These are phyloP conservation scores for Backusella parvicylindrica DNA, from an alignment of 192 early-diverging fungal genomes.

Conservation along the genomic window DNA sequence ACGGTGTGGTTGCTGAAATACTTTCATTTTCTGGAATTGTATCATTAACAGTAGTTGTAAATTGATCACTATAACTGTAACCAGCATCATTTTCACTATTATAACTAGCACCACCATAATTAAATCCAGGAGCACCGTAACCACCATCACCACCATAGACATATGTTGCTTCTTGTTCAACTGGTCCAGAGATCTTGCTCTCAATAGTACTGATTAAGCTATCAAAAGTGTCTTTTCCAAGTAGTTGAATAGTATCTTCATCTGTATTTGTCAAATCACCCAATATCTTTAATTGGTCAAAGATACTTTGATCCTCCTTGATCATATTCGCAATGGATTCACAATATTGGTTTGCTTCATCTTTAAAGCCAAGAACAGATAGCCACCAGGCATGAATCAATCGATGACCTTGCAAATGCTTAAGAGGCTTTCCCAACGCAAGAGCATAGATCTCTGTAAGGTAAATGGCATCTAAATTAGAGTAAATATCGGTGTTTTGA, in stretches of 20 bases:
- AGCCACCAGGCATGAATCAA: conserved; percentile 78
- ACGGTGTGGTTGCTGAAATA: not conserved
- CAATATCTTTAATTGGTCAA: conserved; percentile 73
- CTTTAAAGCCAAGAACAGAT: conserved; percentile 71
- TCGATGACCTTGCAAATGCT: conserved; percentile 84
- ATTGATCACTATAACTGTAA: not conserved
- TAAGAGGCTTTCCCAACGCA: conserved; percentile 64
- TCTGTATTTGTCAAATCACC: conserved; percentile 56
- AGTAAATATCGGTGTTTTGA: conserved; percentile 29
- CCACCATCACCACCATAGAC: conserved; percentile 2
- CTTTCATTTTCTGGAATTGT: not conserved
- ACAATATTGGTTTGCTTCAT: conserved; percentile 73
- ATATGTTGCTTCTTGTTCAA: not conserved
- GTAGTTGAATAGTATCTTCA: conserved; percentile 19
- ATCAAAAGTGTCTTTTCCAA: not conserved
- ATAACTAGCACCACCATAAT: not conserved
- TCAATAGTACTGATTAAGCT: not conserved
- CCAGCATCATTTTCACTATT: not conserved
- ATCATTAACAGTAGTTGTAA: not conserved
- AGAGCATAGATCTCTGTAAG: conserved; percentile 86
- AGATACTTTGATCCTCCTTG: conserved; percentile 50
- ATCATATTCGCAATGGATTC: conserved; percentile 71
- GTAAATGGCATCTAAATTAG: conserved; percentile 57
- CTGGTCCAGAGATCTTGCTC: not conserved
- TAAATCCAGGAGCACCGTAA: not conserved